Base-by-base conservation (phyloP, 108 stramenopile species). In the Epipyxis sp. region DNA sequence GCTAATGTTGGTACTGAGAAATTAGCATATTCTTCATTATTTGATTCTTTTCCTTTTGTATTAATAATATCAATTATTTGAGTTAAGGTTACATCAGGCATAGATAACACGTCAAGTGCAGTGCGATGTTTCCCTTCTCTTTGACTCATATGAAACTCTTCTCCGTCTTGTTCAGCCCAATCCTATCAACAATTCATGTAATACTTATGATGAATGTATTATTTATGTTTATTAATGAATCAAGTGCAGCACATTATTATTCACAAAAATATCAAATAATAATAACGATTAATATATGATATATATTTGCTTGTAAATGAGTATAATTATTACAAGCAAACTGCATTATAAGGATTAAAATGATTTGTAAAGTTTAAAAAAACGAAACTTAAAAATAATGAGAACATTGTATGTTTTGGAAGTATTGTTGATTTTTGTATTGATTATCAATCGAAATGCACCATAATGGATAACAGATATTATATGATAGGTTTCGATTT, bases 21-120 rank as follows among this genome's bases (percentile, higher is more conserved):
- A 30, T 61, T 25, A 61, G 37, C 25, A 1, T 42, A 71, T 27
- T 34, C 69, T 69, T 69, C 39, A 20, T 10, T 20, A 6, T 13
- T 35, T 1, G 27, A 44, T 20, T 2, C 25, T 2, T 27, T 30
- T 30, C 3, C 54, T 0, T 69, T 16, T 40, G 35, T 13, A 29
- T n/a, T 62, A 87, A 94, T 92, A 62, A 95, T 89, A 32, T 87
- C 79, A 72, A 94, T 93, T 0, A 97, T 89, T 46, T 84, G 85
- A 40, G 87, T 78, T 30, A 94, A 78, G 0, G 88, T 88, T 0
- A 94, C 92, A 79, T 94, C 86, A 35, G 93, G 94, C 91, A 94
- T 92, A 13, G 79, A 79, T 37, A 94, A 81, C 16, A 97, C 87
- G 80, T 97, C 92, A 43, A 89, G 90, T 3, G 93, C 93, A 41